Conservation (phyloP, 805 yeast species). For the Candida ovalis region DNA sequence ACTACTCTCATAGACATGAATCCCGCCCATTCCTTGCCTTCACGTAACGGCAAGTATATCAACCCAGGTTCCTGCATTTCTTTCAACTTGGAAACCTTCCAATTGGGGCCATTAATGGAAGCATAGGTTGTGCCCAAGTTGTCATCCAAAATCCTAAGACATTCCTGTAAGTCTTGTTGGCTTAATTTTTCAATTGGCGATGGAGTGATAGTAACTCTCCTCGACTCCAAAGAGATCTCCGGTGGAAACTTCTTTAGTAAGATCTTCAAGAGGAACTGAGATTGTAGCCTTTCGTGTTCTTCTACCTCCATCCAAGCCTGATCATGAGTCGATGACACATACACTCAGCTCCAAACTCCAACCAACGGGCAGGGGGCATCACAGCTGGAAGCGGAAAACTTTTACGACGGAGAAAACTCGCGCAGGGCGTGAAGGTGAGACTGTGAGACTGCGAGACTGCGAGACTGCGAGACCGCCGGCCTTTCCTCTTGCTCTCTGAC, state of each 20-base stretch:
- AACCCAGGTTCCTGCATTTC: constrained; percentile 49
- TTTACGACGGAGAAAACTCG: too few species aligned
- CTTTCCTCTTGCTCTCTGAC: too few species aligned
- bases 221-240: not conserved
- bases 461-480: too few species aligned
- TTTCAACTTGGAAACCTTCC: constrained; percentile 38
- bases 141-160: constrained; percentile 22
- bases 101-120: constrained; percentile 33
- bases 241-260: not conserved
- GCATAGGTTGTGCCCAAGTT: constrained; percentile 26
- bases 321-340: too few species aligned
- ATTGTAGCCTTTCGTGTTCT: not conserved
- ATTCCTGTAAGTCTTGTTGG: not conserved
- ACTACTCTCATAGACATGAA: constrained; percentile 47
- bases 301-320: not conserved
- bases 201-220: not conserved
- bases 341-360: too few species aligned
- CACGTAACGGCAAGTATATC: constrained; percentile 36
- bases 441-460: too few species aligned
- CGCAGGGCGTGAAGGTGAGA: too few species aligned
- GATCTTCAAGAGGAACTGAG: not conserved
- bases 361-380: too few species aligned
- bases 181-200: not conserved
- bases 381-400: too few species aligned
- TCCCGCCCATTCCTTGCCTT: constrained; percentile 27